Conservation (phyloP, 2,329 filamentous ascomycete genomes). For the Lomentospora prolificans region DNA sequence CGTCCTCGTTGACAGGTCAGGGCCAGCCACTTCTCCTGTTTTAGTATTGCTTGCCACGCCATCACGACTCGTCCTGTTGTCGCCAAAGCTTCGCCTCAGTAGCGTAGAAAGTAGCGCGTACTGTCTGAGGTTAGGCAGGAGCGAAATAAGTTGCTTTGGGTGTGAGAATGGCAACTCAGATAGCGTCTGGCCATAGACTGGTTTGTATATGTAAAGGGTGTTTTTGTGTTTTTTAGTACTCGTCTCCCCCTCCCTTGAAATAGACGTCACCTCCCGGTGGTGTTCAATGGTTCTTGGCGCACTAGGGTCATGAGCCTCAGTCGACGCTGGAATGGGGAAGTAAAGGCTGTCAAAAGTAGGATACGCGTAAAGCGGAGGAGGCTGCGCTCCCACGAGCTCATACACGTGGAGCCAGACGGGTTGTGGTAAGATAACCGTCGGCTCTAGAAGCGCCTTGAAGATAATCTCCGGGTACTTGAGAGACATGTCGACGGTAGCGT, state of each 20-base stretch:
- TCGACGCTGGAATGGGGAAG: slow-evolving; percentile 40
- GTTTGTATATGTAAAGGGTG: slow-evolving; percentile 60
- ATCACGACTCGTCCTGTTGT: slow-evolving; percentile 2
- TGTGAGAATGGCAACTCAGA: slow-evolving; percentile 67
- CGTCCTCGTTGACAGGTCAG: slow-evolving; percentile 3
- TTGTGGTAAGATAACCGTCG: slow-evolving; percentile 61
- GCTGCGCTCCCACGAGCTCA: slow-evolving; percentile 39
- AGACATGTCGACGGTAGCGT: slow-evolving; percentile 32
- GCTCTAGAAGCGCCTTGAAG: slow-evolving; percentile 66
- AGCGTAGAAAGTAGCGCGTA: slow-evolving; percentile 62
- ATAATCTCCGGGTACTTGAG: slow-evolving; percentile 58
- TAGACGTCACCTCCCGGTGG: slow-evolving; percentile 31
- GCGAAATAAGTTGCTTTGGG: slow-evolving; percentile 62
- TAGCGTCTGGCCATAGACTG: slow-evolving; percentile 59
- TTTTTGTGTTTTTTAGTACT: slow-evolving; percentile 38
- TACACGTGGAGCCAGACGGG: slow-evolving; percentile 54
- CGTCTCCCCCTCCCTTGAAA: slow-evolving; percentile 10
- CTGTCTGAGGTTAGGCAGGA: slow-evolving; percentile 66
- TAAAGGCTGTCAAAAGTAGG: slow-evolving; percentile 48
- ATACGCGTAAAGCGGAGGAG: slow-evolving; percentile 26
- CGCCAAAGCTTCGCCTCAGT: slow-evolving; percentile 37
- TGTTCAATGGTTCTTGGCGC: slow-evolving; percentile 44
- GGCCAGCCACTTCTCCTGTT: background rate
- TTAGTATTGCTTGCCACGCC: background rate
- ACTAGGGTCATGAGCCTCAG: slow-evolving; percentile 41